Evolutionary conservation across 2,329 filamentous ascomycete genomes (phyloP).

Genomic region (Didymella sp.): DNA sequence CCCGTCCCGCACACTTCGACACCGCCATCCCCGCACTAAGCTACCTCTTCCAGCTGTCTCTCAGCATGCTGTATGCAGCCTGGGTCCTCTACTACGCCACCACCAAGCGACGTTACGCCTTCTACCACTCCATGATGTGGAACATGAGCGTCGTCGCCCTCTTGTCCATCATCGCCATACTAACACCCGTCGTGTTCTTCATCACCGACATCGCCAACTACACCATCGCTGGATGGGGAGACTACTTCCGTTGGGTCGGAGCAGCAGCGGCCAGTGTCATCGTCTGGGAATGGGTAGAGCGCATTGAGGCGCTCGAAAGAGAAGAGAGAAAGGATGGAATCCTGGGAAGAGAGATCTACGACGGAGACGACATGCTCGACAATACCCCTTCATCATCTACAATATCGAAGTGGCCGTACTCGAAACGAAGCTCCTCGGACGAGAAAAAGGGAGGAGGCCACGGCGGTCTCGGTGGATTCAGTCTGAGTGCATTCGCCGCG

Average conservation of each 20-base stretch:
- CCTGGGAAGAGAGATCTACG: constrained; percentile 86
- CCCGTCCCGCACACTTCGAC: constrained; percentile 76
- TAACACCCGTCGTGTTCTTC: constrained; percentile 92
- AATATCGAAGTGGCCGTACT: constrained; percentile 56
- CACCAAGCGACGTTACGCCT: constrained; percentile 91
- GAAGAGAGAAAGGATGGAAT: constrained; percentile 96
- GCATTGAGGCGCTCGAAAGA: constrained; percentile 88
- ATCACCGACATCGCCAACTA: constrained; percentile 87
- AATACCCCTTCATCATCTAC: constrained; percentile 64
- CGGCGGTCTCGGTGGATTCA: constrained; percentile 29
- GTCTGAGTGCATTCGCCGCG: constrained; percentile 33
- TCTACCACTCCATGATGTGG: constrained; percentile 88
- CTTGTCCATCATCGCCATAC: constrained; percentile 79
- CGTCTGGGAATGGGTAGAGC: constrained; percentile 97
- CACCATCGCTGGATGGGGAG: constrained; percentile 88
- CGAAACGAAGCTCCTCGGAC: constrained; percentile 46
- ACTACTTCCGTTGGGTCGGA: constrained; percentile 96
- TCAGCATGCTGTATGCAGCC: constrained; percentile 86
- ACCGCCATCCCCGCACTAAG: constrained; percentile 90
- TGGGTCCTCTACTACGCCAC: constrained; percentile 94
- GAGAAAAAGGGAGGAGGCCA: constrained; percentile 35
- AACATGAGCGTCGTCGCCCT: constrained; percentile 84
- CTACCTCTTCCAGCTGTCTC: constrained; percentile 86
- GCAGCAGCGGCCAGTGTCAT: constrained; percentile 94
- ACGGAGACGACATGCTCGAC: constrained; percentile 91